Evolutionary conservation across 768 basidiomycete species (phyloP).

Genomic region (Trametes punicea): DNA sequence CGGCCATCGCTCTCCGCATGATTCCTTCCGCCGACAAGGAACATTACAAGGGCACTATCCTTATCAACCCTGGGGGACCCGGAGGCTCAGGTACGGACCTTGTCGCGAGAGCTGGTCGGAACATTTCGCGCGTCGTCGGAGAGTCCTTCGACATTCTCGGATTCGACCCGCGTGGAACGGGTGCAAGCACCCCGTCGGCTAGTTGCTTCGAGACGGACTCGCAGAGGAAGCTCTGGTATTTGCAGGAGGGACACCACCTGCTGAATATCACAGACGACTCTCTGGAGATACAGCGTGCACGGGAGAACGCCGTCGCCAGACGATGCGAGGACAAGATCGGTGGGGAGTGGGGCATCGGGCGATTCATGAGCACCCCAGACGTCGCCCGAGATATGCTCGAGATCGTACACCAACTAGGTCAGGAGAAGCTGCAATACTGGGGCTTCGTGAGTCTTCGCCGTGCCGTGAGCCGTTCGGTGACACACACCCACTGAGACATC

Average conservation of each 20-base stretch:
- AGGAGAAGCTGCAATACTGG: slow-evolving; percentile 31
- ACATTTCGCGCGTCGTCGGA: slow-evolving; percentile 16
- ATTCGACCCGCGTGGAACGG: slow-evolving; percentile 22
- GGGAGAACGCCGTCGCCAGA: slow-evolving; percentile 2
- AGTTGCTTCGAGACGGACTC: slow-evolving; percentile 15
- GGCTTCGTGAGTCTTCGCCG: slow-evolving; percentile 22
- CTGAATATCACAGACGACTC: slow-evolving; percentile 15
- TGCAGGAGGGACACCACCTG: slow-evolving; percentile 9
- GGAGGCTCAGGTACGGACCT: background rate
- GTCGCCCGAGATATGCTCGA: slow-evolving; percentile 33
- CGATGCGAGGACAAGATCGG: slow-evolving; percentile 18
- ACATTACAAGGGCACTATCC: slow-evolving; percentile 11
- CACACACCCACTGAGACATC: background rate
- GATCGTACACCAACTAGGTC: slow-evolving; percentile 28
- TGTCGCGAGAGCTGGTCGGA: slow-evolving; percentile 2
- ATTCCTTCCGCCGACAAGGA: slow-evolving; percentile 8
- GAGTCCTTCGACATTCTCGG: slow-evolving; percentile 20
- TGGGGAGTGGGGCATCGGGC: slow-evolving; percentile 20
- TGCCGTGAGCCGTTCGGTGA: background rate
- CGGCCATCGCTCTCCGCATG: slow-evolving; percentile 14
- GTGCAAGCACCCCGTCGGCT: slow-evolving; percentile 21
- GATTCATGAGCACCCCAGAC: slow-evolving; percentile 28
- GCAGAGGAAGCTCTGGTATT: slow-evolving; percentile 9
- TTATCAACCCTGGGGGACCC: slow-evolving; percentile 18
- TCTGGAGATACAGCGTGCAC: slow-evolving; percentile 2